Evolutionary conservation across 208 protist genomes (phyloP), one percentile per base, ranked within the genome.

Genomic region (Leishmania mexicana): DNA sequence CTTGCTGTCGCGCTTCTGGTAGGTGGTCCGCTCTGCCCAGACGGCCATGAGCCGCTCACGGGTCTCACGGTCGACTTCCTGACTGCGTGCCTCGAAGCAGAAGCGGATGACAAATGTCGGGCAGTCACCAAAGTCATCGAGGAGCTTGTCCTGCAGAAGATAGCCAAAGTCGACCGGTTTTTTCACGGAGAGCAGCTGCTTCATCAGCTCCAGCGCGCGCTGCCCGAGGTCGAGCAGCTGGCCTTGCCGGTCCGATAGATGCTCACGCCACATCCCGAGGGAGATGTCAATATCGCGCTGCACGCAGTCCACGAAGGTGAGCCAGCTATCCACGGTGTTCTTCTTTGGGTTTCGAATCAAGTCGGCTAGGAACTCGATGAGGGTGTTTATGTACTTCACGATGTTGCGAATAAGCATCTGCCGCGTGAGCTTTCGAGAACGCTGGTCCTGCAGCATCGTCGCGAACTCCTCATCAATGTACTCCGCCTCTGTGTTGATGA

Each of bases 401-500:
- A 93, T 82, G 75, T 88, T 96, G 58, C 91, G 88, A 28, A 88
- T 83, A 28, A 97, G 79, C 93, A 97, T 95, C 74, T 94, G 85
- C 47, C 87, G 86, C 21, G 88, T 89, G 24, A 89, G 72, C 84
- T 94, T 92, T 31, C 89, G 88, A 28, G 85, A 82, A 42, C 90
- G 89, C 53, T 89, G 80, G 47, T 96, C 93, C 60, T 87, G 92
- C 42, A 97, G 80, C 84, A 93, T 93, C 17, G 76, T 88, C n/a
- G 73, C 80, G 64, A 97, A 96, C 84, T 97, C 92, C 78, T 96
- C 93, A 28, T 95, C 93, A 68, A 96, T 92, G 88, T 92, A 97
- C 51, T 97, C 95, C 45, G 83, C 79, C 79, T 92, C 86, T 0
- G 95, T 97, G 68, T 93, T 88, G 70, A 96, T 73, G 83, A 97